Percentiles rank a stretch among this genome's conserved stretches.
These are phyloP conservation scores for Fallopia convolvulus DNA, from an alignment of 148 eudicot species.

Conservation along the genomic window DNA sequence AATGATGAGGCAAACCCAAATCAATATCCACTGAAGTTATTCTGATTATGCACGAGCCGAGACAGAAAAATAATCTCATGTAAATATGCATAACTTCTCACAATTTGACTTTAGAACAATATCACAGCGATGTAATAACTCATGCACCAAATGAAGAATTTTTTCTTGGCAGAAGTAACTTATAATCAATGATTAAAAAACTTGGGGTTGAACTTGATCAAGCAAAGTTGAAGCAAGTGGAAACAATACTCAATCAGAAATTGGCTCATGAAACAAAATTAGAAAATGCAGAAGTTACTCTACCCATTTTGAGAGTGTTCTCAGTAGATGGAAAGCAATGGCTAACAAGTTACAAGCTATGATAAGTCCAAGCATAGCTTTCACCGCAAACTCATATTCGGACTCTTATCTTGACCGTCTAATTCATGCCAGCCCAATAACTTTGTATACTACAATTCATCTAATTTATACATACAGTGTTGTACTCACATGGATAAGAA, in stretches of 20 bases:
- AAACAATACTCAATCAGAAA: neutral
- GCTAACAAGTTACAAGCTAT: neutral
- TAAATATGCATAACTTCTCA: neutral
- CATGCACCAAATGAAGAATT: neutral
- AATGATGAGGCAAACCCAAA: neutral
- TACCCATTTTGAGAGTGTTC: neutral
- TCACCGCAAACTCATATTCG: neutral
- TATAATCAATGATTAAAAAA: neutral
- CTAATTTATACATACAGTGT: too few relatives aligned
- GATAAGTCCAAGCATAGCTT: neutral
- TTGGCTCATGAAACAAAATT: neutral
- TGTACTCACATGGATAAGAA: too few relatives aligned
- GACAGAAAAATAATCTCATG: neutral
- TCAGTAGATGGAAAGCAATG: neutral
- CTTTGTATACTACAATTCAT: too few relatives aligned
- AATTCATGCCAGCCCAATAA: neutral
- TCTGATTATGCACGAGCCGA: neutral
- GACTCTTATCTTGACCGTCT: neutral
- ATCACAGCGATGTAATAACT: neutral
- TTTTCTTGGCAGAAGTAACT: neutral
- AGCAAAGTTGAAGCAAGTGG: neutral
- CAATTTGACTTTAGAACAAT: neutral
- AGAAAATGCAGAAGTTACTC: neutral
- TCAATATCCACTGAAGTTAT: neutral
- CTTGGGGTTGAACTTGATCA: neutral